phyloP scores from a whole-genome alignment of 176 grass and related monocot genomes.

The Juncus inflexus region DNA sequence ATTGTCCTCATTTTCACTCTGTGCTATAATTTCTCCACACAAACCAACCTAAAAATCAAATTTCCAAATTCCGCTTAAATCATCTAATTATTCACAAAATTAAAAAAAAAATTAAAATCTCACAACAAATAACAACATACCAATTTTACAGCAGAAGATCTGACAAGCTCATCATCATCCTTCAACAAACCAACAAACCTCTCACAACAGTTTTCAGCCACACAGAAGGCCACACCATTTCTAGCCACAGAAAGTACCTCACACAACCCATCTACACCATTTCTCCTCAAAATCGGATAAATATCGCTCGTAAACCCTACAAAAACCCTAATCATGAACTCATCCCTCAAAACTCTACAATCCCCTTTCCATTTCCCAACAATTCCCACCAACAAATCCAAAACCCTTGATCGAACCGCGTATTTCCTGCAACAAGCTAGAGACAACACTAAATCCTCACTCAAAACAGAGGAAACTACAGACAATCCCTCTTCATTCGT shows the following conservation, averaged over 20 bases:
- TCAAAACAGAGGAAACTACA: constrained; percentile 26
- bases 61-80: neutral
- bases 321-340: constrained; percentile 36
- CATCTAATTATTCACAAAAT: constrained; percentile 11
- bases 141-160: constrained; percentile 55
- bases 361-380: constrained; percentile 5
- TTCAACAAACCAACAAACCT: constrained; percentile 39
- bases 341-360: neutral
- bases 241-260: constrained; percentile 38
- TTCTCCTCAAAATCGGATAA: constrained; percentile 50
- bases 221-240: constrained; percentile 1
- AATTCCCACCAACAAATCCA: constrained; percentile 20
- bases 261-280: constrained; percentile 47
- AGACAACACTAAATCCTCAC: constrained; percentile 27
- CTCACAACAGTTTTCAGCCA: constrained; percentile 36
- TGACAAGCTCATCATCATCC: constrained; percentile 58
- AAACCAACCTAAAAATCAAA: constrained; percentile 40
- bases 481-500: constrained; percentile 7
- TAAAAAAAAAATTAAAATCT: neutral
- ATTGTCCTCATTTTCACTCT: constrained; percentile 21
- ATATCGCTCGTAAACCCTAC: constrained; percentile 47
- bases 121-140: constrained; percentile 31
- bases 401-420: constrained; percentile 36
- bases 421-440: constrained; percentile 24
- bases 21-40: constrained; percentile 46